Conservation (phyloP, 441 rosid genomes). For the Oxalis stricta region DNA sequence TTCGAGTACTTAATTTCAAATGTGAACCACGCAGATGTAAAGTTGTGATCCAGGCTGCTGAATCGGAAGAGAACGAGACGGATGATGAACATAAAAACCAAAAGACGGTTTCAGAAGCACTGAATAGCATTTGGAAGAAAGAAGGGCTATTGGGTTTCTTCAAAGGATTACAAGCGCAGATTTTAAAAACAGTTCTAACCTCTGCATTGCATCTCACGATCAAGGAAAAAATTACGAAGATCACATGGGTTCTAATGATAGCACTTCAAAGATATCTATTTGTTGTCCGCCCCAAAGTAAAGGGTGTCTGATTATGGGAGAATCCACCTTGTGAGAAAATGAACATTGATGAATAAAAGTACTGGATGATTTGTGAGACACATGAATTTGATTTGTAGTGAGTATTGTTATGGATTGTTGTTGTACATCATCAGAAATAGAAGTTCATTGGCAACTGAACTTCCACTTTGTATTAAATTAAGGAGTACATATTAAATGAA, state of each 20-base stretch:
- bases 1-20: not conserved
- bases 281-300: conserved; percentile 16
- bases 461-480: no score
- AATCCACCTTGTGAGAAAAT: not conserved
- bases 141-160: conserved; percentile 78
- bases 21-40: conserved; percentile 45
- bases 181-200: conserved; percentile 74
- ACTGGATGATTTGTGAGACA: no score
- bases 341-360: no score
- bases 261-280: conserved; percentile 40
- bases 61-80: conserved; percentile 28
- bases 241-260: conserved; percentile 63
- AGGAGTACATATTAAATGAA: no score
- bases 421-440: no score
- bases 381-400: no score
- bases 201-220: conserved; percentile 79
- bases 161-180: conserved; percentile 80
- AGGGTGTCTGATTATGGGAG: conserved; percentile 14
- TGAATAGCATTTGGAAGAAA: conserved; percentile 53
- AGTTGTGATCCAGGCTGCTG: conserved; percentile 75
- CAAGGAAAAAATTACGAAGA: conserved; percentile 73
- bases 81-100: conserved; percentile 18
- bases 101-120: conserved; percentile 37
- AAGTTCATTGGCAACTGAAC: no score
- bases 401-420: no score